Base-by-base conservation (phyloP, 176 grass and related monocot species). In the Pharus latifolius region DNA sequence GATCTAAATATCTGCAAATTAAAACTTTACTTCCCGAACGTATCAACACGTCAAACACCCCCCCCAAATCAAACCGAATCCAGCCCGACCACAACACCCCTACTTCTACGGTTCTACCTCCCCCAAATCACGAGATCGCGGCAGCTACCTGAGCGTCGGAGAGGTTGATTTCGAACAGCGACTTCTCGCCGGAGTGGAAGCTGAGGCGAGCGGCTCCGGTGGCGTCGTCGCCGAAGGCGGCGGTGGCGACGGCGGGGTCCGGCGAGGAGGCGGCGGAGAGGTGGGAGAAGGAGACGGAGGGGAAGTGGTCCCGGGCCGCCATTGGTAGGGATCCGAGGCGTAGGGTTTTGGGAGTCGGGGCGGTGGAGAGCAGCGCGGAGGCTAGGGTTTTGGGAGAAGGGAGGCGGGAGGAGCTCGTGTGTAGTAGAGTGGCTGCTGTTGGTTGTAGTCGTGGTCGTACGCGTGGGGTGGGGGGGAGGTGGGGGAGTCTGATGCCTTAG, bases 1-100 rank as follows among this genome's bases (percentile, higher is more conserved):
- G 95, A 63, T 67, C 67, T 70, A 60, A 91, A 99, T 32, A 99
- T 78, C 96, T 99, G 80, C 53, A 76, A 25, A 72, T 16, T 44
- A 87, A 55, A 38, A 72, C 1, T 18, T 61, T 24, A 79, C 42
- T 53, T 43, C 10, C 46, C 38, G 42, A 37, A 45, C 26, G 6
- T 49, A 10, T 14, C 4, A 46, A 19, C 69, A 20, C 3, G 19
- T 1, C 11, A 3, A 1, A 1, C 18, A 20, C 27, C 58, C 35
- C n/a, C 54, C 43, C 15, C 0, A 49, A 49, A 52, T 22, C 28
- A 30, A 34, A 25, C 32, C 8, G 42, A 70, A 30, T 44, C 58
- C 9, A 75, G 35, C 38, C n/a, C 3, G 49, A 27, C 50, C 24
- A 35, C 60, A 4, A 28, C 27, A 4, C 26, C 22, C 1, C 17